phyloP scores from a whole-genome alignment of 2,329 filamentous ascomycete species.

The Curvularia hawaiiensis region DNA sequence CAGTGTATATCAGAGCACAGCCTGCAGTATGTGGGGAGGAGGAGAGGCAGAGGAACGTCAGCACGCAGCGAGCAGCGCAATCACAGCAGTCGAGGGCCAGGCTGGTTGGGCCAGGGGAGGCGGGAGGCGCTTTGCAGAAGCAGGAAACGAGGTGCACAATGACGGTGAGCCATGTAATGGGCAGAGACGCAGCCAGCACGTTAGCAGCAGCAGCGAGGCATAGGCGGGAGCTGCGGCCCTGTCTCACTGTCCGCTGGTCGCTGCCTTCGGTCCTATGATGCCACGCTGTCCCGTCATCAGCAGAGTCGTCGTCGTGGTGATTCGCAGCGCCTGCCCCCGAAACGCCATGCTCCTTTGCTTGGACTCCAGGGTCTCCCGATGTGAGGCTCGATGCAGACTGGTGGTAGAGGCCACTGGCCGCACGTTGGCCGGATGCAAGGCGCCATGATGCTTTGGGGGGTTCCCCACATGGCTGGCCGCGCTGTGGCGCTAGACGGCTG shows the following conservation, averaged over 20 bases:
- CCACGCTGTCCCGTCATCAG: constrained; percentile 5
- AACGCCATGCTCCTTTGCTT: background rate
- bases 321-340: too few species aligned
- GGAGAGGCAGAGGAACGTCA: constrained; percentile 15
- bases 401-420: background rate
- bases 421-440: background rate
- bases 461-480: constrained; percentile 35
- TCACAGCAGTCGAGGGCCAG: background rate
- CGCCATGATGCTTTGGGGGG: background rate
- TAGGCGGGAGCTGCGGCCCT: constrained; percentile 12
- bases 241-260: constrained; percentile 3
- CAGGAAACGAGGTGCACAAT: constrained; percentile 17
- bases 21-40: constrained; percentile 22
- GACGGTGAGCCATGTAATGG: constrained; percentile 20
- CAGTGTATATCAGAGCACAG: constrained; percentile 12
- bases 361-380: background rate
- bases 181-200: background rate
- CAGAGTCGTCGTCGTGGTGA: too few species aligned
- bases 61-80: constrained; percentile 12
- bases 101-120: background rate
- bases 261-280: background rate
- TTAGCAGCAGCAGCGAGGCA: background rate
- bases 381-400: background rate
- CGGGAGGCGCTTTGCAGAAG: background rate
- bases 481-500: background rate